phyloP scores from a whole-genome alignment of 2,329 filamentous ascomycete species.

The Nemania diffusa region DNA sequence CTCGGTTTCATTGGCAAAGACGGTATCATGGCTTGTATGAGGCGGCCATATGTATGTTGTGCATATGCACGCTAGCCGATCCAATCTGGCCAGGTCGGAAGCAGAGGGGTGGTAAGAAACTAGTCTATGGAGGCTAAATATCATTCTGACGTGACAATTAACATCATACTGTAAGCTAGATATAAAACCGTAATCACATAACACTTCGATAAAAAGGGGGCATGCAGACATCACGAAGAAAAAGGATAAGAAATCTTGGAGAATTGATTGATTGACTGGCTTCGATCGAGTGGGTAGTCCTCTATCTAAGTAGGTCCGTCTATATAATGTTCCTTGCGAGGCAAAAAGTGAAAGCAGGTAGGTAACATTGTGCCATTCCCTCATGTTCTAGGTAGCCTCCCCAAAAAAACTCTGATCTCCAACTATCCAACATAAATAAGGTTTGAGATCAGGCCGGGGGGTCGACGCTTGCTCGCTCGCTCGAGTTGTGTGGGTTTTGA shows the following conservation, averaged over 20 bases:
- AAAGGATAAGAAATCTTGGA: not conserved
- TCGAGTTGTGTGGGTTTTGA: conserved; percentile 11
- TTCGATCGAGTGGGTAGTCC: conserved; percentile 7
- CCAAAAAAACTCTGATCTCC: not conserved
- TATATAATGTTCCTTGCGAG: conserved; percentile 13
- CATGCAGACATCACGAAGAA: not conserved
- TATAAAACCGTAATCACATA: not conserved
- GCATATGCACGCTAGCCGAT: conserved; percentile 15
- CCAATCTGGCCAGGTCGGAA: not conserved
- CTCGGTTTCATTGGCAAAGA: too few relatives aligned
- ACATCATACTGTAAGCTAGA: not conserved
- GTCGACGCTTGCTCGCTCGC: not conserved
- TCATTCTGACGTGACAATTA: not conserved
- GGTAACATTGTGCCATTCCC: not conserved
- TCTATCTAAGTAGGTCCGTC: conserved; percentile 20
- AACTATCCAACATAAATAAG: not conserved
- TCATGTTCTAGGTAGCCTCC: conserved; percentile 2
- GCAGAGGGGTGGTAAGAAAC: not conserved
- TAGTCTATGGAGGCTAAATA: too few relatives aligned
- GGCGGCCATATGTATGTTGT: not conserved
- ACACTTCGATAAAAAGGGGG: not conserved
- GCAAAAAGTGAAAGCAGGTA: not conserved
- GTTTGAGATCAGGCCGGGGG: not conserved
- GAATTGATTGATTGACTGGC: not conserved
- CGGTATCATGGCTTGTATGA: too few relatives aligned